Percentiles rank a stretch among this genome's conserved stretches.
phyloP scores from a whole-genome alignment of 805 yeast genomes.

The Zygosaccharomyces bailii region DNA sequence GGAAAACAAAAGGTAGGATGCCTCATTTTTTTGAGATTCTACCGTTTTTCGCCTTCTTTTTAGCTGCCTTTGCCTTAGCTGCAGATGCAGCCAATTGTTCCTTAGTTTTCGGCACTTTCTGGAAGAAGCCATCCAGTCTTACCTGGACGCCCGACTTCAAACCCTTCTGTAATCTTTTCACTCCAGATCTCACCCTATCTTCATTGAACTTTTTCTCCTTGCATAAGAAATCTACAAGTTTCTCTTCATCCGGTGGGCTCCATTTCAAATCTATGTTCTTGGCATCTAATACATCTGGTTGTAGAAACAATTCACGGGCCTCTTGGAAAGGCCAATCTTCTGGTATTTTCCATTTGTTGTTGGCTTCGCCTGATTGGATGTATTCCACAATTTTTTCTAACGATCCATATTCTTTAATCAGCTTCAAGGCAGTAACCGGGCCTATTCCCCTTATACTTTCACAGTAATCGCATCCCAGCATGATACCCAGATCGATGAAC shows the following conservation, averaged over 20 bases:
- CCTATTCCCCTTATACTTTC: constrained; percentile 95
- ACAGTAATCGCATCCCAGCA: constrained; percentile 96
- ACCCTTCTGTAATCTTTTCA: constrained; percentile 78
- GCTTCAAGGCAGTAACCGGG: constrained; percentile 87
- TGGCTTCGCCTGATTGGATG: constrained; percentile 45
- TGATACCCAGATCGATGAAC: constrained; percentile 87
- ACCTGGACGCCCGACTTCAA: constrained; percentile 85
- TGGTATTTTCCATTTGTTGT: constrained; percentile 77
- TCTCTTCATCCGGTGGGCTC: constrained; percentile 85
- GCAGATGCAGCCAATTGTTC: constrained; percentile 40
- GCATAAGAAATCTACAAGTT: constrained; percentile 77
- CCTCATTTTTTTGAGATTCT: constrained; percentile 26
- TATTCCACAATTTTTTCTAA: constrained; percentile 73
- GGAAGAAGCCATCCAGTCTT: constrained; percentile 87
- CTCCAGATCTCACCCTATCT: constrained; percentile 85
- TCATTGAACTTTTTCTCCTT: constrained; percentile 88
- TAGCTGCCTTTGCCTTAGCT: constrained; percentile 32
- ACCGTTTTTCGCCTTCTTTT: constrained; percentile 22
- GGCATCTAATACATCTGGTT: constrained; percentile 74
- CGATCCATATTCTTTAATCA: constrained; percentile 79
- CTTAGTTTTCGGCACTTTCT: constrained; percentile 54
- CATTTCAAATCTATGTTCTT: constrained; percentile 70
- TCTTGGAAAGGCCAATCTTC: constrained; percentile 92
- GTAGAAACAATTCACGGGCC: constrained; percentile 76
- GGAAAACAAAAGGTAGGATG: background rate